Evolutionary conservation across 306 rosid genomes (phyloP), one percentile per base, ranked within the genome.

Genomic region (Astragalus membranaceus): DNA sequence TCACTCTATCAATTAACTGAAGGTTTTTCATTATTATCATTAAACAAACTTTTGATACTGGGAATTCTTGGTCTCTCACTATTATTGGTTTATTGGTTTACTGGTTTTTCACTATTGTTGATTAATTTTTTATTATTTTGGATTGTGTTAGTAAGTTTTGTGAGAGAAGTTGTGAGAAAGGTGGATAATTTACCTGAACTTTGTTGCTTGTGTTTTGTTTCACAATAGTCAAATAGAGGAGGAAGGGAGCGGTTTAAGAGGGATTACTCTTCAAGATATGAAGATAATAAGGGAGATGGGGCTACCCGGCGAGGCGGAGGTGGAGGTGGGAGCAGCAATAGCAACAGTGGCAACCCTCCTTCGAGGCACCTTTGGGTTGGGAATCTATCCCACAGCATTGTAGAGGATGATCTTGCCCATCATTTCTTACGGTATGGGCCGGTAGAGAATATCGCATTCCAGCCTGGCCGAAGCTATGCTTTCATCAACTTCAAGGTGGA

Each of bases 361-460:
- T 94, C 99, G 20, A 84, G 96, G 23, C 95, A 91, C 70, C 85
- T 94, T 53, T 94, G 99, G 97, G 86, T 91, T 43, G 99, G 99
- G 56, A 91, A 94, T 55, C 83, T 94, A 13, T 33, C 91, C 4
- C 99, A 84, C 72, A 57, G 53, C 20, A 41, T 89, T 42, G 58
- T 68, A 23, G 99, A 89, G 87, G 78, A 81, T 6, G 99, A 91
- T 0, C 88, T 91, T 61, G 75, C 84, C 7, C 86, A 75, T 43
- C 92, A 82, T 78, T 94, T 94, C 73, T 33, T 84, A 35, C 76
- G 79, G 47, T 89, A 80, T 73, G 99, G 99, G 20, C 88, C 88
- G 6, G 73, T 94, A 36, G 99, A 87, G 37, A 88, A 79, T 32
- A 81, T 89, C 13, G 99, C 97, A 1, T 94, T 94, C 74, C 99